Evolutionary conservation across 441 rosid species (phyloP), one percentile per base, ranked within the genome.

Genomic region (Populus hybrid): DNA sequence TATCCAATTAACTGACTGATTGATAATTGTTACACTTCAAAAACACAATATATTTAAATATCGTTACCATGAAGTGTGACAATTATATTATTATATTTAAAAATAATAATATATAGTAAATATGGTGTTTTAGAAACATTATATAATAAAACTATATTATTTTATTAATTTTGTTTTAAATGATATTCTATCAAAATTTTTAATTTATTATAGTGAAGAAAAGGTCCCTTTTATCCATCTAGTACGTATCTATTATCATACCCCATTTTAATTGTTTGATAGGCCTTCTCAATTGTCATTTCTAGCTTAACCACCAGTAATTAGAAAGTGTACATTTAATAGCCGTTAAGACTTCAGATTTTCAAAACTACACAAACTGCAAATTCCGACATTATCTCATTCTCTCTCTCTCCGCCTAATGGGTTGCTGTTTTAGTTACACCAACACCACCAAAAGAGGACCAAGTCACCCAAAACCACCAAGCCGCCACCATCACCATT

Each of bases 391-490:
- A 12, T 53, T 2, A 14, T 8, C 7, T 10, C 78, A 28, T 40
- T 33, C 45, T 33, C 36, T 23, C 31, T 23, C 45, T 14, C 73
- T 76, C 21, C 76, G 53, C 63, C 68, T 75, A 61, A 91, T 89
- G 91, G 92, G 95, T 64, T 89, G 93, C 80, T 85, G 86, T 76
- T 9, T 83, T 38, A 86, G 89, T 87, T 81, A 78, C 80, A 6
- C 75, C 74, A 1, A 84, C 67, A 75, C 76, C 69, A 2, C 81
- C 42, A 76, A 68, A 33, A 75, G 9, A 33, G 64, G 74, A 12
- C 53, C 69, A 38, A 36, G 26, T 6, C 29, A 11, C 59, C 74
- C 66, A 8, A 40, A 45, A 10, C 28, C 76, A 65, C 78, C 53
- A 35, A 26, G 23, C 65, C 77, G 6, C 75, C 82, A 64, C 76